Evolutionary conservation across 2,329 filamentous ascomycete genomes (phyloP).

Genomic region (Fusarium phyllophilum): DNA sequence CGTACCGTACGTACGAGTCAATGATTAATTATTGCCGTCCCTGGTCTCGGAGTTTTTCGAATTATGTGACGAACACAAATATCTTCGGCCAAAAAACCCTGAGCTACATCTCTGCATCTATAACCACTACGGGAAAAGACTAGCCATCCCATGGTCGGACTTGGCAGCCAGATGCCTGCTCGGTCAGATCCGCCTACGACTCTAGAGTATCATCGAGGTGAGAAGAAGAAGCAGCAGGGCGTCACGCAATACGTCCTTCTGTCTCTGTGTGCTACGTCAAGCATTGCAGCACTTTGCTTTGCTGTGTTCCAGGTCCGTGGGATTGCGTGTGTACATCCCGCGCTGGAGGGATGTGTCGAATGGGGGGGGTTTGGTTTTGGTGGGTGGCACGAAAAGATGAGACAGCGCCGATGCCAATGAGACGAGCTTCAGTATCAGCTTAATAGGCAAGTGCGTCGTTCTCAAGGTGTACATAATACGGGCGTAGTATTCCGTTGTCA

Average conservation of each 20-base stretch:
- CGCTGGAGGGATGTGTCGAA: conserved; percentile 1
- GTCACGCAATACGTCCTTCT: neutral
- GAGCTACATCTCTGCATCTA: conserved; percentile 25
- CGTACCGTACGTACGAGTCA: neutral
- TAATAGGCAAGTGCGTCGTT: neutral
- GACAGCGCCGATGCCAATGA: conserved; percentile 2
- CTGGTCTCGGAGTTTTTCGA: neutral
- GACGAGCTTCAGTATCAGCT: neutral
- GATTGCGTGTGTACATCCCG: conserved; percentile 26
- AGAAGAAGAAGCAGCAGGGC: neutral
- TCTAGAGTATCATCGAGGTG: neutral
- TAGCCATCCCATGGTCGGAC: neutral
- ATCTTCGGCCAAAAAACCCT: neutral
- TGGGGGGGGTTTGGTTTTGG: neutral
- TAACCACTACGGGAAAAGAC: conserved; percentile 4
- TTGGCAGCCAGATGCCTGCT: neutral
- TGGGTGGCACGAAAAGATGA: conserved; percentile 13
- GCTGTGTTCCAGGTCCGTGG: conserved; percentile 37
- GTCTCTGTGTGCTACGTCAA: conserved; percentile 15
- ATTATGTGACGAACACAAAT: neutral
- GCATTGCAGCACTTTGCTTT: conserved; percentile 16
- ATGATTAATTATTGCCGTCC: neutral
- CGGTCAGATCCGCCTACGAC: conserved; percentile 8
- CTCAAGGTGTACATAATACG: neutral
- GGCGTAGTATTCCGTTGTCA: neutral